Evolutionary conservation across 139 green algal genomes (phyloP), one percentile per base, ranked within the genome.

Genomic region (Haematococcus lacustris): DNA sequence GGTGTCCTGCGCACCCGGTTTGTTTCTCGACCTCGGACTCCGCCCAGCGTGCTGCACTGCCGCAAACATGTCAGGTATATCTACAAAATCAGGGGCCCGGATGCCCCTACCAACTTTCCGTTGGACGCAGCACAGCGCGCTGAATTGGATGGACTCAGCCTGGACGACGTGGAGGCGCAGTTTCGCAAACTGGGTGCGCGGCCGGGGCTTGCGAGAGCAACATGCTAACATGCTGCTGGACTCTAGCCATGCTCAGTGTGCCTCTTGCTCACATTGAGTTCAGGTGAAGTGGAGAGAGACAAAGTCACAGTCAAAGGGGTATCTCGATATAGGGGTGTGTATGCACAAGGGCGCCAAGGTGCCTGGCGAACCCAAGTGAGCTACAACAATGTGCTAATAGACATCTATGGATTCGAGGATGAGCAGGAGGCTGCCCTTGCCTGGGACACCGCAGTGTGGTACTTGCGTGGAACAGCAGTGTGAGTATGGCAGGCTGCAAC

Each of bases 11-110:
- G 57, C 57, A 67, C 60, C 30, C 39, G 13, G 57, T 5, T 4
- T 32, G 23, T 7, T 32, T 67, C 25, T 7, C 4, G 17, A 67
- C 30, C 28, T 67, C 3, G 26, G 32, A 51, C 17, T 51, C 26
- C 9, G 2, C 3, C 26, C 34, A 50, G 17, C 35, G 17, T 50
- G 63, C 35, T 51, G n/a, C 33, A 37, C 63, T 33, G 21, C 38
- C 2, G 37, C 35, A 3, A n/a, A 67, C 17, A 41, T 17, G 32
- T 35, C 63, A 69, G 63, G 63, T 40, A 50, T 25, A 51, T 21
- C 63, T 69, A 69, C 63, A 69, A 69, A 37, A 9, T 51, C 13
- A 39, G 32, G 34, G 63, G 63, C 34, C 63, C 63, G 35, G 63
- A 25, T 23, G 63, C 35, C 4, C 30, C 63, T 37, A 69, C 63